A percentile compares a stretch with the other conserved stretches of the same genome.
phyloP scores from a whole-genome alignment of 257 asterid genomes.

The Solanum bulbocastanum region DNA sequence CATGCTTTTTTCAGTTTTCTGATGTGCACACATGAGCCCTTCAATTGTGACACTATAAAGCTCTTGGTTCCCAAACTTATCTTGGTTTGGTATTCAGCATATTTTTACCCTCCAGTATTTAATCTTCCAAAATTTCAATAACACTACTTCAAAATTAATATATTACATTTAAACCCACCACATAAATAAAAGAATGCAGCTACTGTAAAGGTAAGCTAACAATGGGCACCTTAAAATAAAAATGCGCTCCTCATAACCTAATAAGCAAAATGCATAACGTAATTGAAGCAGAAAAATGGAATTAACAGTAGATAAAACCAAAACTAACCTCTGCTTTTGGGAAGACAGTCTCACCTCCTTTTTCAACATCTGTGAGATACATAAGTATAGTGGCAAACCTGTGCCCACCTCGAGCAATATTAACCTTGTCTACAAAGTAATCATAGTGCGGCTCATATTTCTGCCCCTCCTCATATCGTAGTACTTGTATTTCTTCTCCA shows the following conservation, averaged over 20 bases:
- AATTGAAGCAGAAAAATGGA: background rate
- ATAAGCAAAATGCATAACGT: background rate
- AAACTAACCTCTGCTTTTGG: constrained; percentile 87
- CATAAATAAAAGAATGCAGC: background rate
- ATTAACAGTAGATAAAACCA: background rate
- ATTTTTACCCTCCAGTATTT: background rate
- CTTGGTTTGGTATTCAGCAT: background rate
- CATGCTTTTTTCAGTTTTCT: background rate
- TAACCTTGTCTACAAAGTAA: constrained; percentile 72
- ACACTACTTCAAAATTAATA: background rate
- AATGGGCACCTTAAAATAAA: background rate
- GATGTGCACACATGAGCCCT: background rate
- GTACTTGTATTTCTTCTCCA: constrained; percentile 92
- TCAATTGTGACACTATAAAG: background rate
- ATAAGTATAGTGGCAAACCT: constrained; percentile 81
- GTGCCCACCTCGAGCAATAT: constrained; percentile 87
- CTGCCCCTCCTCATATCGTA: constrained; percentile 87
- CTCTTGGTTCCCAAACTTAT: background rate
- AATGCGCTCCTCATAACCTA: background rate
- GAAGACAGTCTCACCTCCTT: constrained; percentile 96
- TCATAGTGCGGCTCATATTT: constrained; percentile 88
- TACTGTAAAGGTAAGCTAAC: background rate
- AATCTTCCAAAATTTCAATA: background rate
- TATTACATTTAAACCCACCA: background rate
- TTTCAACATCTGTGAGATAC: constrained; percentile 82